phyloP scores from a whole-genome alignment of 345 rosid species.

The Brassica napus region Da-Ae NC_063440.1:2560501-2561000 shows the following conservation, averaged over 20 bases:
- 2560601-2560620: slow-evolving; percentile 4
- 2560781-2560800: slow-evolving; percentile 8
- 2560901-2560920: slow-evolving; percentile 67
- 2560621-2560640: slow-evolving; percentile 59
- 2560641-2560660: slow-evolving; percentile 51
- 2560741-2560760: slow-evolving; percentile 7
- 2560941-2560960: slow-evolving; percentile 1
- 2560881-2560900: slow-evolving; percentile 96
- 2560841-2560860: slow-evolving; percentile 41
- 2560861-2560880: slow-evolving; percentile 93
- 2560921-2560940: slow-evolving; percentile 17
- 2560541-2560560: slow-evolving; percentile 13
- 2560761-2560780: slow-evolving; percentile 1
- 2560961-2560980: slow-evolving; percentile 77
- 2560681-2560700: slow-evolving; percentile 64
- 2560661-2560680: slow-evolving; percentile 49
- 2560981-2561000: slow-evolving; percentile 94
- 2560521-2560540: slow-evolving; percentile 49
- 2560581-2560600: slow-evolving; percentile 3
- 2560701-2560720: slow-evolving; percentile 92
- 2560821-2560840: slow-evolving; percentile 12
- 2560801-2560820: background rate
- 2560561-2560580: background rate
- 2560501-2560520: slow-evolving; percentile 82
- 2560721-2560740: slow-evolving; percentile 50